Percentiles rank a stretch among this genome's conserved stretches.
Evolutionary conservation across 345 rosid genomes (phyloP).

Genomic region (Sonneratia caseolaris): DNA sequence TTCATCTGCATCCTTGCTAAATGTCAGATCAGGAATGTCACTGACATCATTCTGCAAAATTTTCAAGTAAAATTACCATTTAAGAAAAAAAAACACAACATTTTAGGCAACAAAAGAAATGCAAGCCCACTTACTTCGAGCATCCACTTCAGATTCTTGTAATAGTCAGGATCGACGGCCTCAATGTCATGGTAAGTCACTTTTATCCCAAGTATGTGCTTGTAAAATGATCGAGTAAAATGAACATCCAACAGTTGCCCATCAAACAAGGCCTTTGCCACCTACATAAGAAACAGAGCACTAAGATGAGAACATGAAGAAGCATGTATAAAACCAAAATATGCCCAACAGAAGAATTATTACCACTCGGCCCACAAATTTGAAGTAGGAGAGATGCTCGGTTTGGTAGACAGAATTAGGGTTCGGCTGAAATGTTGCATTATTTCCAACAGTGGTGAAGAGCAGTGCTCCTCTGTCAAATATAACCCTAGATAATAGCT

Average conservation of each 20-base stretch:
- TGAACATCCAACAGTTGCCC: constrained; percentile 97
- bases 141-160: constrained; percentile 95
- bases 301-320: neutral
- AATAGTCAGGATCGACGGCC: constrained; percentile 99
- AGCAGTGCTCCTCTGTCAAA: constrained; percentile 93
- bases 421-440: constrained; percentile 94
- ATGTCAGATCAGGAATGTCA: constrained; percentile 79
- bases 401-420: constrained; percentile 95
- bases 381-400: constrained; percentile 94
- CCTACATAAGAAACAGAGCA: constrained; percentile 33
- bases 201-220: constrained; percentile 89
- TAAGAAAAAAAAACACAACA: neutral
- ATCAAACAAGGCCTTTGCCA: constrained; percentile 89
- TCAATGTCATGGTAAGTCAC: constrained; percentile 98
- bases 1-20: constrained; percentile 97
- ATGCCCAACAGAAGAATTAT: constrained; percentile 10
- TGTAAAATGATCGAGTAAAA: constrained; percentile 90
- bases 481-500: constrained; percentile 81
- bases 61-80: neutral
- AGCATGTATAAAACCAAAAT: constrained; percentile 1
- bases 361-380: constrained; percentile 96
- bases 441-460: constrained; percentile 89
- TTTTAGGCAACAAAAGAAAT: neutral
- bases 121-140: constrained; percentile 56
- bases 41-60: constrained; percentile 75